Conservation (phyloP, 768 basidiomycete genomes). For the Symmetrospora coprosmae region DNA sequence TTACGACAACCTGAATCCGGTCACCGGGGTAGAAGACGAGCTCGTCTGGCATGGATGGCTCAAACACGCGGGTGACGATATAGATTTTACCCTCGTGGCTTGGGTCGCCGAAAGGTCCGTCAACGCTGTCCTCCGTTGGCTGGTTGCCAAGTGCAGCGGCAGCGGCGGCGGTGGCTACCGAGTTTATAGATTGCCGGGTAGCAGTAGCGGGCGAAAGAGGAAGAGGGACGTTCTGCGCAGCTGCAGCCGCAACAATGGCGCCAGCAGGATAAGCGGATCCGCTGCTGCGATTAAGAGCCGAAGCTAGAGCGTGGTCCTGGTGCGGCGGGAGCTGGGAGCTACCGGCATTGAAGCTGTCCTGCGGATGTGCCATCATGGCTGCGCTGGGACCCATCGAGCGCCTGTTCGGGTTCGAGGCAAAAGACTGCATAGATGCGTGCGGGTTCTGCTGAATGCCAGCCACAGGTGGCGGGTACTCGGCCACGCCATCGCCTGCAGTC, state of each 20-base stretch:
- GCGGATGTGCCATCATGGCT: no score
- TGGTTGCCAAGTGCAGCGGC: not conserved
- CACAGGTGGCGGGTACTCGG: no score
- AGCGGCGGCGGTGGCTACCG: no score
- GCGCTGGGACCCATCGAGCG: no score
- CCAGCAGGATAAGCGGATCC: not conserved
- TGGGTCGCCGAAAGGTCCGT: slow-evolving; percentile 30
- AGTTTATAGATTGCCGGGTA: not conserved
- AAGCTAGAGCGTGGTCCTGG: not conserved
- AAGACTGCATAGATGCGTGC: no score
- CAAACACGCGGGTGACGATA: slow-evolving; percentile 29
- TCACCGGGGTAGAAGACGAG: slow-evolving; percentile 31
- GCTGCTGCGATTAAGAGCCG: not conserved
- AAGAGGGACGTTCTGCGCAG: not conserved
- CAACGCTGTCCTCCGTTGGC: not conserved
- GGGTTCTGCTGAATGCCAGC: no score
- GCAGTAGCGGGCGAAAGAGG: not conserved
- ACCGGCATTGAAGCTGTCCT: no score
- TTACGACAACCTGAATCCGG: slow-evolving; percentile 30
- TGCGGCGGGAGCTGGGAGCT: not conserved
- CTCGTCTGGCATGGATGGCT: slow-evolving; percentile 31
- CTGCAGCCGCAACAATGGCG: not conserved
- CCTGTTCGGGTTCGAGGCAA: no score
- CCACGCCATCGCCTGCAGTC: no score
- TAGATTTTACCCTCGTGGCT: slow-evolving; percentile 29